Conservation (phyloP, 164 flowering plant genomes). For the Berberis vulgaris region DNA sequence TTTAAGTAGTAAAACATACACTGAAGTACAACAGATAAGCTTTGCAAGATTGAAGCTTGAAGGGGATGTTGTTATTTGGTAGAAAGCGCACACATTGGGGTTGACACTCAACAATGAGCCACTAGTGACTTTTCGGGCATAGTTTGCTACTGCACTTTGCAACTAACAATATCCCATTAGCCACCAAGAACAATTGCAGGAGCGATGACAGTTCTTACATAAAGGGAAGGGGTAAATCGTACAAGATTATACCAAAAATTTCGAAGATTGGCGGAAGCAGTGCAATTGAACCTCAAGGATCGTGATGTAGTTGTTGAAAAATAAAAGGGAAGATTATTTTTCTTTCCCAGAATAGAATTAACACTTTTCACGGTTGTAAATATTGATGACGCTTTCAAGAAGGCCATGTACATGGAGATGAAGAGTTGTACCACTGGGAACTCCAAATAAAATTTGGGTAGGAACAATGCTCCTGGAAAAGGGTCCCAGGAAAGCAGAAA, state of each 20-base stretch:
- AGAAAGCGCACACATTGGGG: neutral
- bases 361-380: neutral
- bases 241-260: conserved; percentile 4
- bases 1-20: conserved; percentile 1
- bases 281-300: neutral
- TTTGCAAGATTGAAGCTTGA: conserved; percentile 4
- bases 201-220: neutral
- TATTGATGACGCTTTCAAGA: conserved; percentile 5
- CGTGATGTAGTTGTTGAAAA: neutral
- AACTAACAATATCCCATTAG: conserved; percentile 5
- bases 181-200: neutral
- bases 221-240: neutral
- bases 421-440: neutral
- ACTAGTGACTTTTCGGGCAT: neutral
- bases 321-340: neutral
- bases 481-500: neutral
- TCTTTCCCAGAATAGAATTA: neutral
- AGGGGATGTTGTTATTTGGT: conserved; percentile 1
- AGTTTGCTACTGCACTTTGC: neutral
- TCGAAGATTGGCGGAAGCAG: neutral
- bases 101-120: neutral
- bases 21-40: neutral
- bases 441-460: neutral
- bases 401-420: conserved; percentile 4
- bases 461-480: neutral